Conservation (phyloP, 2,329 filamentous ascomycete genomes). For the Fusarium goolgardi region DNA sequence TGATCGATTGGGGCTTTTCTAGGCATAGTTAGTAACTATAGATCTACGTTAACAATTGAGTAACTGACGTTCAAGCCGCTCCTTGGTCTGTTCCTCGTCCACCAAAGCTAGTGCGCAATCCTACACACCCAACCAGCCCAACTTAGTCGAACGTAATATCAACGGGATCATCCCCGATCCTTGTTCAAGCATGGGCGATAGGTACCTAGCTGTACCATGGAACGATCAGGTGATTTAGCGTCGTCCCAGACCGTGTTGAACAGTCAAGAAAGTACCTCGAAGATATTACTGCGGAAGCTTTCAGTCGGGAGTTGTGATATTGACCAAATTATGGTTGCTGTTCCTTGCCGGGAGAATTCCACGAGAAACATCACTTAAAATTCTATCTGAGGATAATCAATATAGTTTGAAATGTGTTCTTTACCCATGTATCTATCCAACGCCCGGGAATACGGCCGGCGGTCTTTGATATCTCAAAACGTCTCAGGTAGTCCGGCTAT, state of each 20-base stretch:
- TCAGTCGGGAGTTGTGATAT: not conserved
- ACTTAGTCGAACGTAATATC: slow-evolving; percentile 44
- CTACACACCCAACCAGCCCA: slow-evolving; percentile 5
- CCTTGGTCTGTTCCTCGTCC: slow-evolving; percentile 37
- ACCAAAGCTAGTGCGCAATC: slow-evolving; percentile 40
- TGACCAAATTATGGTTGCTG: not conserved
- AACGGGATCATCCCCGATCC: slow-evolving; percentile 45
- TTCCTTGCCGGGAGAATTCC: not conserved
- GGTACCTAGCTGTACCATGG: slow-evolving; percentile 16
- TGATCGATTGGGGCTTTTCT: not conserved
- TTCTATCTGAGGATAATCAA: not conserved
- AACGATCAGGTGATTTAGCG: slow-evolving; percentile 49
- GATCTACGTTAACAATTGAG: slow-evolving; percentile 7
- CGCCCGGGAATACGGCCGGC: too few relatives aligned
- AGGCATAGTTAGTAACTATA: not conserved
- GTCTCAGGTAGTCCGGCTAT: not conserved
- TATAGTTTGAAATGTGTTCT: too few relatives aligned
- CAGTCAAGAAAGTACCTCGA: slow-evolving; percentile 16
- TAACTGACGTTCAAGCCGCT: slow-evolving; percentile 28
- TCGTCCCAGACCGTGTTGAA: slow-evolving; percentile 13
- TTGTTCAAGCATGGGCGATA: slow-evolving; percentile 39
- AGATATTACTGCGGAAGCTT: slow-evolving; percentile 5
- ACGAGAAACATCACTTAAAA: too few relatives aligned
- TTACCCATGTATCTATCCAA: not conserved
- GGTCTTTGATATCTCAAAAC: not conserved